A percentile compares a stretch with the other conserved stretches of the same genome.
These are phyloP conservation scores for Trypanosoma avium DNA, from an alignment of 208 protist species.

Conservation along the genomic window DNA sequence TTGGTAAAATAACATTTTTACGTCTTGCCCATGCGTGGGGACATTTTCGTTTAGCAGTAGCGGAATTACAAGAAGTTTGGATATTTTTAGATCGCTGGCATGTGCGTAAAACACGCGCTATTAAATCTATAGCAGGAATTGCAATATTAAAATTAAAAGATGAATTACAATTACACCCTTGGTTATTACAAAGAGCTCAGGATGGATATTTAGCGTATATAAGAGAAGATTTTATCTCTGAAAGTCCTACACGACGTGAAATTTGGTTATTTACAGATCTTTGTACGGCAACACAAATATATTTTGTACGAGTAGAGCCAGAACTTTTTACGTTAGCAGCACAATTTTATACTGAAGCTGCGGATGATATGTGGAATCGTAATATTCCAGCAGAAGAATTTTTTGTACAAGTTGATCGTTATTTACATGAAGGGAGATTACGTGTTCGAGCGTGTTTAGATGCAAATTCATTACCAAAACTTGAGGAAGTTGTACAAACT, in stretches of 20 bases:
- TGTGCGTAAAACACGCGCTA: conserved; percentile 7
- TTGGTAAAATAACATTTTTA: conserved; percentile 26
- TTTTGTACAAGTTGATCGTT: conserved; percentile 38
- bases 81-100: conserved; percentile 53
- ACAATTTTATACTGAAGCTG: conserved; percentile 35
- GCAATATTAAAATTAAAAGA: conserved; percentile 35
- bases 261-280: conserved; percentile 51
- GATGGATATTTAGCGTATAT: conserved; percentile 32
- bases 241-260: not conserved
- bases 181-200: conserved; percentile 45
- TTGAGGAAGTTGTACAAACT: conserved; percentile 48
- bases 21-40: conserved; percentile 43
- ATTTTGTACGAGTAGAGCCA: conserved; percentile 50
- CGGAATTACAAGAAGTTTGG: conserved; percentile 56
- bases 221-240: conserved; percentile 5
- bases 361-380: conserved; percentile 30
- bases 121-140: conserved; percentile 26
- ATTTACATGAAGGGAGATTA: conserved; percentile 32
- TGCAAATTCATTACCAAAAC: conserved; percentile 29
- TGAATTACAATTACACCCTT: conserved; percentile 16
- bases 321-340: conserved; percentile 31
- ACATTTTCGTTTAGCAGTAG: conserved; percentile 36
- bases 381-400: conserved; percentile 29
- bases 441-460: conserved; percentile 45
- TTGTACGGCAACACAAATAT: conserved; percentile 44